A percentile compares a stretch with the other conserved stretches of the same genome.
phyloP scores from a whole-genome alignment of 2,329 filamentous ascomycete species.

The Epichloe aotearoae region DNA sequence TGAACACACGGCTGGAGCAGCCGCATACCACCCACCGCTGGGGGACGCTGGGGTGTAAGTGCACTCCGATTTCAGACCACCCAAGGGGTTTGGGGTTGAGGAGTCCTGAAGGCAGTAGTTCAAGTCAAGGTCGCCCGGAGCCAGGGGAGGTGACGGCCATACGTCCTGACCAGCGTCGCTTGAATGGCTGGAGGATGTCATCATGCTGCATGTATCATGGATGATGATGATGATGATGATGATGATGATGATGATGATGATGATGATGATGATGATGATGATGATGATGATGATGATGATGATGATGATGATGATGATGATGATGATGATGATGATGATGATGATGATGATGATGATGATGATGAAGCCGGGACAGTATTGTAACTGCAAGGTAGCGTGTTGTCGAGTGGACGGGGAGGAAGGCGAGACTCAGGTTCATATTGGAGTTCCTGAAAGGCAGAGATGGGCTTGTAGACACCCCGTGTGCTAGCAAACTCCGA shows the following conservation, averaged over 20 bases:
- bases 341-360: slow-evolving; percentile 9
- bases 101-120: slow-evolving; percentile 3
- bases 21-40: slow-evolving; percentile 1
- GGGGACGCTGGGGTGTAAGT: not conserved
- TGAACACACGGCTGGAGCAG: not conserved
- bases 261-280: slow-evolving; percentile 7
- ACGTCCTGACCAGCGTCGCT: slow-evolving; percentile 10
- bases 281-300: slow-evolving; percentile 7
- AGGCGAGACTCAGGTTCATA: slow-evolving; percentile 13
- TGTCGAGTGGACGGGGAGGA: not conserved
- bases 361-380: slow-evolving; percentile 9
- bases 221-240: slow-evolving; percentile 7
- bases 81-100: not conserved
- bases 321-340: slow-evolving; percentile 13
- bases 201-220: slow-evolving; percentile 5
- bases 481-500: slow-evolving; percentile 15
- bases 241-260: slow-evolving; percentile 7
- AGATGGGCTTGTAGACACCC: slow-evolving; percentile 13
- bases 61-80: not conserved
- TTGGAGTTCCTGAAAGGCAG: slow-evolving; percentile 10
- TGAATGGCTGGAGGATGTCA: slow-evolving; percentile 2
- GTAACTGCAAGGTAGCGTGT: not conserved
- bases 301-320: slow-evolving; percentile 6
- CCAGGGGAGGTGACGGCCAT: slow-evolving; percentile 24
- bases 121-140: not conserved